Percentiles rank a stretch among this genome's conserved stretches.
These are phyloP conservation scores for Lolium rigidum DNA, from an alignment of 176 grass and related monocot genomes.

Conservation along the genomic window DNA sequence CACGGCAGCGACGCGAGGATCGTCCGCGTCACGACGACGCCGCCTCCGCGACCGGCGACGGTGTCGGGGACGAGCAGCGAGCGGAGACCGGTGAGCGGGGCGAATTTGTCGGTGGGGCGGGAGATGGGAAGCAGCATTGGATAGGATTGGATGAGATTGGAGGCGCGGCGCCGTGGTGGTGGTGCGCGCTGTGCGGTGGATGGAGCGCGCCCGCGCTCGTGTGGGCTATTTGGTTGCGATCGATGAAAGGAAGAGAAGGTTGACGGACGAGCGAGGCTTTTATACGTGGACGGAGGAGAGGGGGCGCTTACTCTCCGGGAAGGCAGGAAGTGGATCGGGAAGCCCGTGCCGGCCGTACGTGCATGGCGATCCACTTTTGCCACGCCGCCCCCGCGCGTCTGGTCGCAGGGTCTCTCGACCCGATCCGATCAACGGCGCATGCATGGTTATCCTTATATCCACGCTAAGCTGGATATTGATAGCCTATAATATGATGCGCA, in stretches of 20 bases:
- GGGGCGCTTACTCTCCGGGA: background rate
- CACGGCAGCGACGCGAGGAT: background rate
- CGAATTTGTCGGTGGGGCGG: constrained; percentile 21
- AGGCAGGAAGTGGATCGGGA: constrained; percentile 34
- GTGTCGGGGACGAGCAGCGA: constrained; percentile 39
- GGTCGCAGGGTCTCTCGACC: background rate
- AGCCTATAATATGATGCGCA: too few species aligned
- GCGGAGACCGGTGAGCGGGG: constrained; percentile 30
- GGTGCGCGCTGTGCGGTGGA: background rate
- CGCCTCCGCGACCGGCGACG: background rate
- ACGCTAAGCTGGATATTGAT: too few species aligned
- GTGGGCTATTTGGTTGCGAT: background rate
- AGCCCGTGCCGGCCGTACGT: constrained; percentile 3
- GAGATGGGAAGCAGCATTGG: constrained; percentile 21
- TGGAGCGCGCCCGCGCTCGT: background rate
- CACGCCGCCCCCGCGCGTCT: background rate
- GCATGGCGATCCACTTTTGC: constrained; percentile 18
- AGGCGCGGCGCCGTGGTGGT: background rate
- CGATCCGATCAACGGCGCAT: background rate
- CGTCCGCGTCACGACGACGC: background rate
- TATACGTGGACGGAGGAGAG: constrained; percentile 44
- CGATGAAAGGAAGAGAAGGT: background rate
- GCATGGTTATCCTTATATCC: background rate
- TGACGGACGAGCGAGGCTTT: constrained; percentile 26
- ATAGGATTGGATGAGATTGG: background rate